A percentile compares a stretch with the other conserved stretches of the same genome.
Evolutionary conservation across 2,329 filamentous ascomycete genomes (phyloP).

Genomic region (Decorospora gaudefroyi): DNA sequence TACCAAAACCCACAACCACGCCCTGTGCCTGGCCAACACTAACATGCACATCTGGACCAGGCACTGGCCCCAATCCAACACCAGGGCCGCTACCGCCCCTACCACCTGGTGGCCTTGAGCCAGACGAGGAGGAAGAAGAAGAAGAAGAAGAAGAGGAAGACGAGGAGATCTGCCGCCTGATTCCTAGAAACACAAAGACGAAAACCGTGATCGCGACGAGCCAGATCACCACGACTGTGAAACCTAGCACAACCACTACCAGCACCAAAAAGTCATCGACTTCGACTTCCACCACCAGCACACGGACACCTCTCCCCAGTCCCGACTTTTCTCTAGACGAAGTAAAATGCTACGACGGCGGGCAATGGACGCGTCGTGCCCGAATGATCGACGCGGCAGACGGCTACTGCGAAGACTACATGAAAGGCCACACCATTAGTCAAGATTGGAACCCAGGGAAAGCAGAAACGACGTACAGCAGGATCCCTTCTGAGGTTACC

Average conservation of each 20-base stretch:
- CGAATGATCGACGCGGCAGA: neutral
- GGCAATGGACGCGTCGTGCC: neutral
- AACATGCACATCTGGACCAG: conserved; percentile 1
- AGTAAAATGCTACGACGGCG: neutral
- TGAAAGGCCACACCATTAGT: neutral
- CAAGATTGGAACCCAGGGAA: neutral
- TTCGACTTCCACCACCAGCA: neutral
- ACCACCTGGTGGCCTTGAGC: neutral
- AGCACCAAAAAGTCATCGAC: neutral
- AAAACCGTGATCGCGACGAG: too few species aligned
- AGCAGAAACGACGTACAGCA: neutral
- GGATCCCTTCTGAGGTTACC: neutral
- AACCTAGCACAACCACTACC: neutral
- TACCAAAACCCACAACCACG: conserved; percentile 7
- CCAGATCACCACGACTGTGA: neutral
- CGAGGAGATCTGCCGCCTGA: neutral
- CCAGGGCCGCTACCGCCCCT: neutral
- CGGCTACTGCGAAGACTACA: neutral
- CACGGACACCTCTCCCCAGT: neutral
- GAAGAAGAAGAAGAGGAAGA: conserved; percentile 1
- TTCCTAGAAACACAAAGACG: neutral
- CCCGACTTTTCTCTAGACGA: neutral
- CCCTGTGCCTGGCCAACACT: conserved; percentile 7
- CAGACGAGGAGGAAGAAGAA: conserved; percentile 1
- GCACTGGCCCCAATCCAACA: neutral